These are phyloP conservation scores for Oryza punctata DNA, from an alignment of 176 grass and related monocot species.

Conservation along the genomic window DNA sequence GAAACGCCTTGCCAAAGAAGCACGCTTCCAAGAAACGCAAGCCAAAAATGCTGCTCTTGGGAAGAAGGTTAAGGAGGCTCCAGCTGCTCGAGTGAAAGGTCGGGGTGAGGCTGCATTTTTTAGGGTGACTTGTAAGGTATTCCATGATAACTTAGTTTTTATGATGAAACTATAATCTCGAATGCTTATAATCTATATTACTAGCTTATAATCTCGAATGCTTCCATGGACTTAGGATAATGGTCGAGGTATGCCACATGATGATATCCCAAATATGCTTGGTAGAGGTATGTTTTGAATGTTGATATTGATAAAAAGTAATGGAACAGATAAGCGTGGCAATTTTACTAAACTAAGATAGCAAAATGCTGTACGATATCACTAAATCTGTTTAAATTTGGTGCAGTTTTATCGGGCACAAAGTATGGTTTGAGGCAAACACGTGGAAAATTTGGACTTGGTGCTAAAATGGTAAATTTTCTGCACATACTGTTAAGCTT, in stretches of 20 bases:
- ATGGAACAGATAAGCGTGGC: neutral
- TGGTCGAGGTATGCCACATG: slow-evolving; percentile 95
- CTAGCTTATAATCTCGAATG: neutral
- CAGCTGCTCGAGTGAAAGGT: slow-evolving; percentile 60
- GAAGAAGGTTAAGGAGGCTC: slow-evolving; percentile 89
- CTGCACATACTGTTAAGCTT: neutral
- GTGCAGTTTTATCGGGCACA: slow-evolving; percentile 92
- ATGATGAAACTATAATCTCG: slow-evolving; percentile 19
- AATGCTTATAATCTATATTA: slow-evolving; percentile 17
- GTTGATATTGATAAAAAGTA: neutral
- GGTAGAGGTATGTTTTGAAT: slow-evolving; percentile 69
- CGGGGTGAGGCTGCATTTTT: slow-evolving; percentile 89
- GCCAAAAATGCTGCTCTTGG: slow-evolving; percentile 74
- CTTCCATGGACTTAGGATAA: slow-evolving; percentile 65
- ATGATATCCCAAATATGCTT: slow-evolving; percentile 99
- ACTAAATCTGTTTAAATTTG: slow-evolving; percentile 38
- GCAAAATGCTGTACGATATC: slow-evolving; percentile 1
- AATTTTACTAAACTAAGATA: neutral
- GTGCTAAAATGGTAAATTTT: slow-evolving; percentile 88
- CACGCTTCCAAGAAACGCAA: slow-evolving; percentile 87
- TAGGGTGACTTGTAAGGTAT: slow-evolving; percentile 95
- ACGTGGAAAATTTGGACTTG: slow-evolving; percentile 97
- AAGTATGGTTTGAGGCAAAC: slow-evolving; percentile 99
- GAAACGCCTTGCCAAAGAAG: slow-evolving; percentile 95
- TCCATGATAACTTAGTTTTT: slow-evolving; percentile 14